Base-by-base conservation (phyloP, 441 rosid genomes). In the Erodium moschatum region DNA sequence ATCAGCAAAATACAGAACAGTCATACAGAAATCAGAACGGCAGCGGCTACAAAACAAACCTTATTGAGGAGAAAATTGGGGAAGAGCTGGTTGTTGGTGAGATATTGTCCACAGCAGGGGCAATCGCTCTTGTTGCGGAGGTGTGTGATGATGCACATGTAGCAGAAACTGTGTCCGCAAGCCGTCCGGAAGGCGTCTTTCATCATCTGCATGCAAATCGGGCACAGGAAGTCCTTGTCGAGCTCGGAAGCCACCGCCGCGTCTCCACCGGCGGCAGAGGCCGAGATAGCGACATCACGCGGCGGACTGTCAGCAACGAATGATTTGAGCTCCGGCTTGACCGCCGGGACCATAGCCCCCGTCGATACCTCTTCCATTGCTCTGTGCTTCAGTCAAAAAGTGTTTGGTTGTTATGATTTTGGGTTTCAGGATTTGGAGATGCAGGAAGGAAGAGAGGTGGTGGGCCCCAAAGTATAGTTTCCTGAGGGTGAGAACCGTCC, bases 181-280 rank as follows among this genome's bases (percentile, higher is more conserved):
- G 84, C 85, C 4, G 99, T 95, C 29, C 91, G 88, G 75, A 95
- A 95, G 27, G 99, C 97, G 74, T 90, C 97, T 69, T 90, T 90
- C 12, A 95, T 90, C 40, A 95, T 79, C 84, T 91, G 97, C 97
- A 95, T 91, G 69, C 99, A 95, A 67, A 95, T 95, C 78, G 99
- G 97, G 76, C 99, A 90, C 11, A 87, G 76, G 76, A 87, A 77
- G 78, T 95, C 96, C 77, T 85, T 94, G 56, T 89, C 97, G 67
- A 83, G 77, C 81, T 87, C 90, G n/a, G 48, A 12, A 1, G 42
- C 75, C 38, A 70, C 78, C 66, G 35, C 56, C 38, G 71, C 13
- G 48, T 42, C 48, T 1, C 48, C 13, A 2, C 44, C 48, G 35
- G 71, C 68, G 72, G 78, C 38, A 48, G 72, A 29, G 70, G 75